These are phyloP conservation scores for Wickerhamiella australiensis DNA, from an alignment of 805 yeast species.

Conservation along the genomic window DNA sequence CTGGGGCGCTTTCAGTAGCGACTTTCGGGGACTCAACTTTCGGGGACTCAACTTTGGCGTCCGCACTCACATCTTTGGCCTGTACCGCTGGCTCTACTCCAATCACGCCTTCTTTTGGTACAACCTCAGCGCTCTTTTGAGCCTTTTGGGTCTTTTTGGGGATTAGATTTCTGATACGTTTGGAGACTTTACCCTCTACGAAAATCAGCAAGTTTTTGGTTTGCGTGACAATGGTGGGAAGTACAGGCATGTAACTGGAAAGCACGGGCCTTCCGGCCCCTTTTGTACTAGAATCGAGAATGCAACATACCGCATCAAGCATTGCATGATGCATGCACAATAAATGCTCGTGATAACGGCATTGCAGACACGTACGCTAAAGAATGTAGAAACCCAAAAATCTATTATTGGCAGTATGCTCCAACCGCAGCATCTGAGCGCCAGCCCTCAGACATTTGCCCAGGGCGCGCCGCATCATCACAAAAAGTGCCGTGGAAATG, in stretches of 20 bases:
- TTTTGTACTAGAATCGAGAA: not conserved
- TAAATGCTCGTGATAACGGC: no score
- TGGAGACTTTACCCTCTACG: conserved; percentile 1
- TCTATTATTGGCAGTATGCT: no score
- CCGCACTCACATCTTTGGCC: not conserved
- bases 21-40: no score
- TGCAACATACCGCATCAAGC: not conserved
- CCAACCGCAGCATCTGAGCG: no score
- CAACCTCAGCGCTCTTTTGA: not conserved
- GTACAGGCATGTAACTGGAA: conserved; percentile 1
- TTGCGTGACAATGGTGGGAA: not conserved
- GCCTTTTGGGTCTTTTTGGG: not conserved
- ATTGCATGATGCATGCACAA: not conserved
- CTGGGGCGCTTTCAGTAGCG: no score
- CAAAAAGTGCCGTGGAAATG: no score
- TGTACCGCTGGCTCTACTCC: not conserved
- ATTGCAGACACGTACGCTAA: no score
- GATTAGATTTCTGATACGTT: not conserved
- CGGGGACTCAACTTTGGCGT: no score
- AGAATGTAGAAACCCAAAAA: no score
- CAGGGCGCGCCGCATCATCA: no score
- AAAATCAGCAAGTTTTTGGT: conserved; percentile 2
- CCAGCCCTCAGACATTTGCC: no score
- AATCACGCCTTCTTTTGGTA: not conserved
- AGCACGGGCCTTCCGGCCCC: not conserved